Evolutionary conservation across 331 rosid species (phyloP), one percentile per base, ranked within the genome.

Genomic region (Acacia pycnantha): DNA sequence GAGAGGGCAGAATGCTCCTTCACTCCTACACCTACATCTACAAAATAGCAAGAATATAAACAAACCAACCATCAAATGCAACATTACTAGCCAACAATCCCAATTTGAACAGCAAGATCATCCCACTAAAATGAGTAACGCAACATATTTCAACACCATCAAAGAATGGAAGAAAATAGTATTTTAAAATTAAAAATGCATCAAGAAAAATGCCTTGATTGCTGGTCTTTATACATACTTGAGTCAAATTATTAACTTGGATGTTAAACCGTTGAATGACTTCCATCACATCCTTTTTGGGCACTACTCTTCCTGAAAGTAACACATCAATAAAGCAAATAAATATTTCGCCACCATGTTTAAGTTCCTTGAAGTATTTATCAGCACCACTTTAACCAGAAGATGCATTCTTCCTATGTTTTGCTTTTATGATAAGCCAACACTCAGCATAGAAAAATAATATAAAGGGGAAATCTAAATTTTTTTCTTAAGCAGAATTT

Each of bases 191-290:
- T 19, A 77, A 61, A 58, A 74, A 51, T 5, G 22, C 15, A 26
- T 67, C 71, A 83, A 71, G 68, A 24, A 43, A n/a, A 84, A 70
- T 79, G 67, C 61, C 80, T 73, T 65, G 43, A 69, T 40, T 56
- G 62, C 47, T 41, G 70, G 64, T 78, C 79, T 76, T 72, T 12
- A 71, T 56, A 46, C 86, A 69, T 71, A 91, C 99, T 88, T 95
- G 99, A 82, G 98, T 95, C 88, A 95, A 88, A 89, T 93, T 95
- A 88, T 91, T 91, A 78, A 95, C 99, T 91, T 95, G 99, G 75
- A 93, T 92, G 82, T 92, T 93, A 88, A 93, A 95, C 86, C 94
- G 89, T 87, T 90, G 89, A 79, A 89, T 91, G 82, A 89, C 84
- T 86, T 89, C 97, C 56, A 87, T 83, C 46, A 93, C 79, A 43